Conservation (phyloP, 2,329 filamentous ascomycete genomes). For the Zymoseptoria brevis region DNA sequence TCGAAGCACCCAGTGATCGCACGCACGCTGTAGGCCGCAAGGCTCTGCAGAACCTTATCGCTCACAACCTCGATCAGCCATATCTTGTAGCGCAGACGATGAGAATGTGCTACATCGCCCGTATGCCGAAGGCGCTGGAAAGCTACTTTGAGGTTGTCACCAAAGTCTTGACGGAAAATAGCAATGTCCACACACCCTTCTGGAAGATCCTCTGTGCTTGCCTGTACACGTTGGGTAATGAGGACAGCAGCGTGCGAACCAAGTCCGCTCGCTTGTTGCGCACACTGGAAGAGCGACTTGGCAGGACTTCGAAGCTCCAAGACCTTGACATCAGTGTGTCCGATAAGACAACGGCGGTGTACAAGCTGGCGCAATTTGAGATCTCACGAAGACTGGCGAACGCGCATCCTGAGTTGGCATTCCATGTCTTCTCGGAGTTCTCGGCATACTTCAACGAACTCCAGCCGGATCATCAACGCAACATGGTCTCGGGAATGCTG, state of each 20-base stretch:
- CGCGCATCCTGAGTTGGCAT: constrained; percentile 81
- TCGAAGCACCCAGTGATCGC: constrained; percentile 82
- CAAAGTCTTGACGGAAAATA: constrained; percentile 71
- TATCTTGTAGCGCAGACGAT: constrained; percentile 86
- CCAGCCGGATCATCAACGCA: constrained; percentile 73
- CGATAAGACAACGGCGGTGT: constrained; percentile 96
- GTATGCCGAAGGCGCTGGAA: constrained; percentile 67
- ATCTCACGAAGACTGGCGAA: constrained; percentile 85
- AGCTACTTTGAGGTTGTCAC: constrained; percentile 94
- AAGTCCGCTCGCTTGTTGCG: constrained; percentile 78
- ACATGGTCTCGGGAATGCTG: constrained; percentile 86
- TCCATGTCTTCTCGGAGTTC: constrained; percentile 93
- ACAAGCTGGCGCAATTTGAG: constrained; percentile 95
- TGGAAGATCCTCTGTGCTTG: constrained; percentile 87
- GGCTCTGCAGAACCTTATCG: constrained; percentile 79
- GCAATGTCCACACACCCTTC: constrained; percentile 75
- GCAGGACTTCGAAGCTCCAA: constrained; percentile 81
- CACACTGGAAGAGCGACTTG: constrained; percentile 66
- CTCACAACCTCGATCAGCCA: constrained; percentile 80
- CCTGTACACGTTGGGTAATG: constrained; percentile 85
- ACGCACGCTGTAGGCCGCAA: constrained; percentile 84
- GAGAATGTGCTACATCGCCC: constrained; percentile 76
- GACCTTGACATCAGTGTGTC: constrained; percentile 98
- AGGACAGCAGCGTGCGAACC: constrained; percentile 78
- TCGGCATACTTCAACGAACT: constrained; percentile 87